These are phyloP conservation scores for Penicillium flavigenum DNA, from an alignment of 495 filamentous ascomycete species.

Conservation along the genomic window DNA sequence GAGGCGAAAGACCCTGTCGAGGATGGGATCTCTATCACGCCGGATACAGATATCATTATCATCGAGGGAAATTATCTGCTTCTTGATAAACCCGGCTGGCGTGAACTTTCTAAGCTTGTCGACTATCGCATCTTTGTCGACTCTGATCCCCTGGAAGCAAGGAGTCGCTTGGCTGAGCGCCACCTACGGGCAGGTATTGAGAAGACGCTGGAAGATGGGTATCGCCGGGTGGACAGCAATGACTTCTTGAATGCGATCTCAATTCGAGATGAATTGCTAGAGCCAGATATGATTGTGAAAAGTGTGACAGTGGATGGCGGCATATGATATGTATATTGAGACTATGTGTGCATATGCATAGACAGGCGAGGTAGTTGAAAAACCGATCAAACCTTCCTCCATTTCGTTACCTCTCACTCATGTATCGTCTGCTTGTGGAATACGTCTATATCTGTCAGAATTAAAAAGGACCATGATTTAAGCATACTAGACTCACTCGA, in stretches of 20 bases:
- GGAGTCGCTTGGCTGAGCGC: slow-evolving; percentile 35
- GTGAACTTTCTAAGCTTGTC: slow-evolving; percentile 25
- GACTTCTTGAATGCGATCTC: slow-evolving; percentile 41
- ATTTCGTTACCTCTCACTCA: slow-evolving; percentile 34
- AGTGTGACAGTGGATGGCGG: slow-evolving; percentile 19
- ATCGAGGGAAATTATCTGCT: slow-evolving; percentile 43
- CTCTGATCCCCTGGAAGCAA: slow-evolving; percentile 33
- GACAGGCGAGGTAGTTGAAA: neutral
- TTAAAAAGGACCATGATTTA: neutral
- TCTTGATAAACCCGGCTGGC: slow-evolving; percentile 35
- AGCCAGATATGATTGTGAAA: slow-evolving; percentile 32
- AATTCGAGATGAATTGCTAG: slow-evolving; percentile 29
- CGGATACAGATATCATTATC: slow-evolving; percentile 34
- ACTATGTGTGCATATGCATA: neutral
- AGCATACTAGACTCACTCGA: slow-evolving; percentile 42
- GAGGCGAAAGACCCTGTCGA: slow-evolving; percentile 42
- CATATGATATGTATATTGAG: neutral
- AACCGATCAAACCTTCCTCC: neutral
- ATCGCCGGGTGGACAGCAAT: slow-evolving; percentile 40
- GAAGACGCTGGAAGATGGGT: slow-evolving; percentile 39
- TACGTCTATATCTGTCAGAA: slow-evolving; percentile 33
- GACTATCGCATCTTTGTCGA: slow-evolving; percentile 43
- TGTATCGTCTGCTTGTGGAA: slow-evolving; percentile 63
- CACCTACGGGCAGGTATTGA: slow-evolving; percentile 44
- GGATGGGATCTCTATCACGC: slow-evolving; percentile 34